Percentiles rank a stretch among this genome's conserved stretches.
These are phyloP conservation scores for Phytophthora crassamura DNA, from an alignment of 352 stramenopile species.

Conservation along the genomic window DNA sequence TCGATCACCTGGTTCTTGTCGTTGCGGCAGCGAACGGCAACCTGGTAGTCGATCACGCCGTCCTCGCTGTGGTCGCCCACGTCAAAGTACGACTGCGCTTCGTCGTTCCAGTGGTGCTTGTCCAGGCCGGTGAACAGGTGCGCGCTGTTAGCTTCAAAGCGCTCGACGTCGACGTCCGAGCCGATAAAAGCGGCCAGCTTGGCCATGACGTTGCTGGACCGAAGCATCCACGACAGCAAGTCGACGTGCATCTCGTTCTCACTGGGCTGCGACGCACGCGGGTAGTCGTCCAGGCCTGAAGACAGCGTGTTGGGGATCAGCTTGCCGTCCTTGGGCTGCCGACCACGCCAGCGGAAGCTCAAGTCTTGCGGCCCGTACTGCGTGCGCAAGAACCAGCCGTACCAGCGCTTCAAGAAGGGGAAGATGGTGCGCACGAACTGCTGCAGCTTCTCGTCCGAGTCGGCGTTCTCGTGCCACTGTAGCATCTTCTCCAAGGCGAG, in stretches of 20 bases:
- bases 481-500: slow-evolving; percentile 88
- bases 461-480: slow-evolving; percentile 25
- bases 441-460: slow-evolving; percentile 32
- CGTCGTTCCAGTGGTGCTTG: slow-evolving; percentile 75
- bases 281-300: slow-evolving; percentile 94
- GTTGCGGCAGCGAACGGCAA: slow-evolving; percentile 75
- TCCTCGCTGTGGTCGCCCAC: slow-evolving; percentile 82
- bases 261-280: slow-evolving; percentile 73
- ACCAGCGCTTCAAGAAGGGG: slow-evolving; percentile 81
- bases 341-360: slow-evolving; percentile 87
- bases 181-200: slow-evolving; percentile 53
- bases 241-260: slow-evolving; percentile 92
- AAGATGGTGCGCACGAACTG: slow-evolving; percentile 59
- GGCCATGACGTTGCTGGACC: slow-evolving; percentile 62
- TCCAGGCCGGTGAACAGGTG: slow-evolving; percentile 60
- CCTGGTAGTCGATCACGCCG: slow-evolving; percentile 68
- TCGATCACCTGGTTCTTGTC: slow-evolving; percentile 50
- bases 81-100: slow-evolving; percentile 77
- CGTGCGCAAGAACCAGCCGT: slow-evolving; percentile 75
- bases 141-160: slow-evolving; percentile 40
- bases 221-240: slow-evolving; percentile 91
- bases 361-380: slow-evolving; percentile 53
- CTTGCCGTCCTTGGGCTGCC: slow-evolving; percentile 69
- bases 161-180: slow-evolving; percentile 28
- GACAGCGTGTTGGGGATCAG: slow-evolving; percentile 92